phyloP scores from a whole-genome alignment of 371 early-diverging fungal species.

The Mortierella sp. region DNA sequence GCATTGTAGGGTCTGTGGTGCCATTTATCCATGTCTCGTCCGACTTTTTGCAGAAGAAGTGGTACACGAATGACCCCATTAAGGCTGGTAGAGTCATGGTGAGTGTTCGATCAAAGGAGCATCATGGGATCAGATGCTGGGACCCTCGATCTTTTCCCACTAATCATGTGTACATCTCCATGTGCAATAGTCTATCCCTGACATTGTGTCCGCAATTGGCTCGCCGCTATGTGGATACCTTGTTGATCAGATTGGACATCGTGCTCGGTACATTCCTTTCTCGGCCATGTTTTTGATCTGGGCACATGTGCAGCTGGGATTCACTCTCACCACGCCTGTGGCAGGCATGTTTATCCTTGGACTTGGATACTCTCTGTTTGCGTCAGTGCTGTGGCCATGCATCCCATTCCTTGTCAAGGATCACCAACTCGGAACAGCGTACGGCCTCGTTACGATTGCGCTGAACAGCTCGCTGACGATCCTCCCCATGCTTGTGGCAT shows the following conservation, averaged over 20 bases:
- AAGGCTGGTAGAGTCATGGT: conserved; percentile 63
- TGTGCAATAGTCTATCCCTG: conserved; percentile 58
- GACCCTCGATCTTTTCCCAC: neutral
- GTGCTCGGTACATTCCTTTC: conserved; percentile 58
- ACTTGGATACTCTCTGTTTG: conserved; percentile 62
- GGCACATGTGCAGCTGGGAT: conserved; percentile 57
- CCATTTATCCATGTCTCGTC: conserved; percentile 59
- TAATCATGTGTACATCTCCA: neutral
- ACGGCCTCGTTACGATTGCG: conserved; percentile 70
- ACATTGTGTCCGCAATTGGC: conserved; percentile 64
- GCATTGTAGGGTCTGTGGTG: conserved; percentile 44
- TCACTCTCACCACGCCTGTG: conserved; percentile 56
- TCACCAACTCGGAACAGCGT: conserved; percentile 69
- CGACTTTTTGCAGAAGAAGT: conserved; percentile 61
- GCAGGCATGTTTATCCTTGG: conserved; percentile 62
- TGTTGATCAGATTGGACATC: conserved; percentile 62
- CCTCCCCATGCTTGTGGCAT: conserved; percentile 69
- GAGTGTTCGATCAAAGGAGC: neutral
- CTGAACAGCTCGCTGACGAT: conserved; percentile 69
- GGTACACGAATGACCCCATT: conserved; percentile 57
- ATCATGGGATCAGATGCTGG: neutral
- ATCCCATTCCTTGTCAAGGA: conserved; percentile 64
- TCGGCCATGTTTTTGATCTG: conserved; percentile 58
- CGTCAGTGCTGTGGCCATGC: conserved; percentile 67
- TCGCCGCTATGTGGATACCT: conserved; percentile 65